Evolutionary conservation across 306 rosid genomes (phyloP).

Genomic region (Mimosa pudica): DNA sequence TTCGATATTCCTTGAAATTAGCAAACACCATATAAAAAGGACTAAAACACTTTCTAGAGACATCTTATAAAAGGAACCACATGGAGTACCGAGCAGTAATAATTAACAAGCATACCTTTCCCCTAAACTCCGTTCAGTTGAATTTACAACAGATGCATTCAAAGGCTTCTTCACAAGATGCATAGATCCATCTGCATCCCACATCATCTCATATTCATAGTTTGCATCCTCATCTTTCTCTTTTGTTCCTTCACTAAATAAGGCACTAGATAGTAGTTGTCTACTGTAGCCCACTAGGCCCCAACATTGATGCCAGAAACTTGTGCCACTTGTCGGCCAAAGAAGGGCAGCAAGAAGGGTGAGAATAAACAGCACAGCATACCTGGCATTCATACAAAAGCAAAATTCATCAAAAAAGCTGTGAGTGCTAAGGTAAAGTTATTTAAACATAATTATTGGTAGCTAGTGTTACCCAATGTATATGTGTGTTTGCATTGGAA

Average conservation of each 20-base stretch:
- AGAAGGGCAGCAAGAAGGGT: slow-evolving; percentile 67
- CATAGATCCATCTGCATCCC: slow-evolving; percentile 72
- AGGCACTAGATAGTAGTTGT: slow-evolving; percentile 42
- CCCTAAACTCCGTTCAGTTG: slow-evolving; percentile 46
- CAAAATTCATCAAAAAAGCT: slow-evolving; percentile 4
- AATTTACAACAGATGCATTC: slow-evolving; percentile 40
- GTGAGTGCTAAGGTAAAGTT: slow-evolving; percentile 18
- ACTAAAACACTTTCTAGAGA: no score
- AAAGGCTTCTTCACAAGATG: slow-evolving; percentile 72
- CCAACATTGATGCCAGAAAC: slow-evolving; percentile 53
- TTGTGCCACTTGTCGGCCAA: slow-evolving; percentile 66
- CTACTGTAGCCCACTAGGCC: slow-evolving; percentile 37
- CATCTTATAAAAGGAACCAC: no score
- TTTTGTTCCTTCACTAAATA: slow-evolving; percentile 30
- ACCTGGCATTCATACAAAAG: slow-evolving; percentile 53
- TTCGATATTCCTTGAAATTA: no score
- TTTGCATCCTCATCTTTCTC: slow-evolving; percentile 57
- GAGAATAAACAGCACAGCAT: slow-evolving; percentile 53
- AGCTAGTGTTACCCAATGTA: slow-evolving; percentile 62
- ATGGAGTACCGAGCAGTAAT: background rate
- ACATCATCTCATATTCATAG: slow-evolving; percentile 62
- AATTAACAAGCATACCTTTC: slow-evolving; percentile 56
- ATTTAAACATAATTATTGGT: slow-evolving; percentile 21
- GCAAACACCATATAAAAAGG: no score
- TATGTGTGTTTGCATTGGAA: slow-evolving; percentile 67